Evolutionary conservation across 2,329 filamentous ascomycete species (phyloP), one percentile per base, ranked within the genome.

Genomic region (Purpureocillium takamizusanense): DNA sequence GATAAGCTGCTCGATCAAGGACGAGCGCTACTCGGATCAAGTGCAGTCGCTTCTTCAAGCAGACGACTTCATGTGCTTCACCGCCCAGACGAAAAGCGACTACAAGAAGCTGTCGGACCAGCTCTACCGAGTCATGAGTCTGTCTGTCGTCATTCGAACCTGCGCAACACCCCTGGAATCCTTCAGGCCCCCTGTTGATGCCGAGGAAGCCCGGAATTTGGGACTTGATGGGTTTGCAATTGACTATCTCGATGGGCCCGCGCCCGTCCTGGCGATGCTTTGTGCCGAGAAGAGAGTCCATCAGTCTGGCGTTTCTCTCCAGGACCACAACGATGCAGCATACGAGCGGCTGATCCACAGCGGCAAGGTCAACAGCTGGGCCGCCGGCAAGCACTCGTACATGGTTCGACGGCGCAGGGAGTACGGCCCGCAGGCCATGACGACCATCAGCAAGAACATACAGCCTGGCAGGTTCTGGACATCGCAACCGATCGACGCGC

Each of bases 201-300:
- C 55, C 6, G 67, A 78, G 8, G 67, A 86, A 37, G 59, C 87
- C 40, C 52, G 53, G 37, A 42, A 51, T 31, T 41, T 78, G 59
- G 87, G 87, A 0, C 75, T 98, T 36, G 83, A 94, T 46, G 80
- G 82, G 2, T 95, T 84, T 64, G 80, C 87, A 1, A 69, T 85
- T 18, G 84, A 97, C 52, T 86, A 75, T 42, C 55, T 98, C 6
- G 72, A 81, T 27, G 92, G 90, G 0, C 94, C 94, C 0, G 78
- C 82, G 2, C 74, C 85, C 2, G 86, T 98, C 2, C 65, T 97
- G 27, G 83, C 86, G 7, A 92, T 94, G 83, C 74, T 98, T 16
- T 95, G 88, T 58, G 74, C 78, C 11, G 81, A 85, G 48, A 76
- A 73, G 41, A 72, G 66, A 38, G 60, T 95, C 7, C 78, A 94